Evolutionary conservation across 345 rosid species (phyloP), one percentile per base, ranked within the genome.

Genomic region (Salix caprea): DNA sequence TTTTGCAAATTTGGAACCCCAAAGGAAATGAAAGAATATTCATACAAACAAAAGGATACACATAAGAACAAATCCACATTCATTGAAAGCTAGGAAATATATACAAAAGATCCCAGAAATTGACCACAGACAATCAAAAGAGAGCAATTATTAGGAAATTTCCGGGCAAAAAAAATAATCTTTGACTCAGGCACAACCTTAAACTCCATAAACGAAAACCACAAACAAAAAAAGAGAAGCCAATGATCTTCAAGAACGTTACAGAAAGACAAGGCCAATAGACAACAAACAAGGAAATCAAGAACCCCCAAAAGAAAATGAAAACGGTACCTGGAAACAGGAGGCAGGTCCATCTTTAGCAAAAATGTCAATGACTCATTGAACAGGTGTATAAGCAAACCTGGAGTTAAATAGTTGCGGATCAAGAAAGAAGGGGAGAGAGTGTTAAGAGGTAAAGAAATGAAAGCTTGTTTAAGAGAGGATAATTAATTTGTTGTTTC

Each of bases 401-500:
- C 40, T 60, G 44, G 15, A 70, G 82, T 70, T 69, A 68, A 34
- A 46, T 76, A 61, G 71, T 79, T 80, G 83, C 78, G 86, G 88
- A 89, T 88, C 91, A 88, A 80, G 81, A 80, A 76, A 66, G 52
- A 69, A 28, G 37, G 16, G 30, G 23, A 28, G 28, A 32, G 28
- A 50, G 13, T n/a, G 7, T 24, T 10, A 42, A 28, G 62, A 39
- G 72, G 58, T 78, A 72, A 72, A 75, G 83, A 80, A 34, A 76
- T 8, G n/a, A 40, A 13, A 39, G 66, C 23, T 52, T 56, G 58
- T 70, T 76, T 74, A 44, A 44, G 74, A 44, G 50, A 44, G 50
- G 32, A 70, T 61, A 60, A 16, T 30, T n/a, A 37, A n/a, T 23
- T 48, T 44, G 39, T 58, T 7, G 60, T n/a, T 48, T 9, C 14